Conservation (phyloP, 176 grass and related monocot species). For the Rhynchospora pubera region DNA sequence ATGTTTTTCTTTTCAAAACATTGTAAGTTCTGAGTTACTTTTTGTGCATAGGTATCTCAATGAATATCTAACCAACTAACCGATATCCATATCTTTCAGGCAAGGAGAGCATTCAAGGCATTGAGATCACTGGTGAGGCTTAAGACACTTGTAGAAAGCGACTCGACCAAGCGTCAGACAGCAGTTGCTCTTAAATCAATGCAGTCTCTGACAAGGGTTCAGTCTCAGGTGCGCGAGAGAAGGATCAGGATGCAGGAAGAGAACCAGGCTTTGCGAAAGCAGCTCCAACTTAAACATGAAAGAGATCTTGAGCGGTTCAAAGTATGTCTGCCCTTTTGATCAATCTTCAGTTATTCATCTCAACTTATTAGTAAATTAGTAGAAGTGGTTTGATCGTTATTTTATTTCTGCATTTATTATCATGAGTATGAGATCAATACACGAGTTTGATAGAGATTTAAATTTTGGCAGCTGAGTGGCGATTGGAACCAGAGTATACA, state of each 20-base stretch:
- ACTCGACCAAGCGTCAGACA: slow-evolving; percentile 47
- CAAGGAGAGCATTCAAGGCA: slow-evolving; percentile 32
- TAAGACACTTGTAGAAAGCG: slow-evolving; percentile 47
- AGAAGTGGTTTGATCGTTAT: too few relatives aligned
- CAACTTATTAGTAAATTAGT: too few relatives aligned
- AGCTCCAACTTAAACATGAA: slow-evolving; percentile 44
- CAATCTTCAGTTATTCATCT: background rate
- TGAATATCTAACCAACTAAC: slow-evolving; percentile 9
- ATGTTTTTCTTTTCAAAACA: too few relatives aligned
- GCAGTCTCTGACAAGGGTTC: slow-evolving; percentile 62
- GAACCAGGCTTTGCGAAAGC: slow-evolving; percentile 49
- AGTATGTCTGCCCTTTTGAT: slow-evolving; percentile 16
- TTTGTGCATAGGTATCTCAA: background rate
- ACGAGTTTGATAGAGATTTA: background rate
- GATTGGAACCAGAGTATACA: slow-evolving; percentile 68
- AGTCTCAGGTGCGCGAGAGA: slow-evolving; percentile 56
- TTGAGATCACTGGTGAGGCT: slow-evolving; percentile 38
- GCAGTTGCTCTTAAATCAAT: slow-evolving; percentile 43
- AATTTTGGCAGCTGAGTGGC: slow-evolving; percentile 36
- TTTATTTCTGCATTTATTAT: too few relatives aligned
- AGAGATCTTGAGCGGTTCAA: slow-evolving; percentile 43
- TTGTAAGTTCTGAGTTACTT: too few relatives aligned
- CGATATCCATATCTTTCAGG: slow-evolving; percentile 18
- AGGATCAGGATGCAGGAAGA: slow-evolving; percentile 66
- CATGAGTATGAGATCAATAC: too few relatives aligned